phyloP scores from a whole-genome alignment of 495 filamentous ascomycete genomes.

The Penicillium pancosmium region DNA sequence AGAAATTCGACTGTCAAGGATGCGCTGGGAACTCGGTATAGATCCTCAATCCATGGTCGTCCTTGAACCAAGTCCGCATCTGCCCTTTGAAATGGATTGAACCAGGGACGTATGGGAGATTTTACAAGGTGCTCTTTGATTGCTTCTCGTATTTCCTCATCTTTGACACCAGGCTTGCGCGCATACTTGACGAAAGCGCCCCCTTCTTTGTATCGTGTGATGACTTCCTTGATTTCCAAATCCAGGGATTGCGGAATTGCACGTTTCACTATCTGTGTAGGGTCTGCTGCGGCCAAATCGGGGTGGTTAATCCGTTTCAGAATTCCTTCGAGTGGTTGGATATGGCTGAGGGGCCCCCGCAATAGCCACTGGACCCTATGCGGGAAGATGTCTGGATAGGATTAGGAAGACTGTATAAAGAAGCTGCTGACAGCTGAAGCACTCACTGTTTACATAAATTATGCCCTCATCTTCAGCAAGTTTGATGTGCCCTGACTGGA shows the following conservation, averaged over 20 bases:
- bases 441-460: conserved; percentile 86
- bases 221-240: conserved; percentile 74
- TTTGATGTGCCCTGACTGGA: conserved; percentile 71
- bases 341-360: conserved; percentile 59
- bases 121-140: conserved; percentile 61
- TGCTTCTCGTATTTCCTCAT: conserved; percentile 59
- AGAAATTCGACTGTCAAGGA: conserved; percentile 84
- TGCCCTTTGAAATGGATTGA: conserved; percentile 77
- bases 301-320: conserved; percentile 65
- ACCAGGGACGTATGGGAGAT: conserved; percentile 82
- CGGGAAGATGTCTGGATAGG: conserved; percentile 74
- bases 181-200: conserved; percentile 92
- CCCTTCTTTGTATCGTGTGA: conserved; percentile 86
- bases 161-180: conserved; percentile 53
- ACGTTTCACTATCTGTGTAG: conserved; percentile 60
- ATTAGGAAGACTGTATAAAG: conserved; percentile 10
- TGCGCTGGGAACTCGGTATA: conserved; percentile 77
- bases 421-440: not conserved
- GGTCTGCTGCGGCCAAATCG: conserved; percentile 62
- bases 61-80: conserved; percentile 72
- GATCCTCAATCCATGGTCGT: conserved; percentile 92
- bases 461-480: conserved; percentile 72
- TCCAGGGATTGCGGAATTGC: conserved; percentile 60
- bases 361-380: conserved; percentile 71
- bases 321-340: conserved; percentile 58